Base-by-base conservation (phyloP, 78 protist species). In the Emiliania huxleyi region DNA sequence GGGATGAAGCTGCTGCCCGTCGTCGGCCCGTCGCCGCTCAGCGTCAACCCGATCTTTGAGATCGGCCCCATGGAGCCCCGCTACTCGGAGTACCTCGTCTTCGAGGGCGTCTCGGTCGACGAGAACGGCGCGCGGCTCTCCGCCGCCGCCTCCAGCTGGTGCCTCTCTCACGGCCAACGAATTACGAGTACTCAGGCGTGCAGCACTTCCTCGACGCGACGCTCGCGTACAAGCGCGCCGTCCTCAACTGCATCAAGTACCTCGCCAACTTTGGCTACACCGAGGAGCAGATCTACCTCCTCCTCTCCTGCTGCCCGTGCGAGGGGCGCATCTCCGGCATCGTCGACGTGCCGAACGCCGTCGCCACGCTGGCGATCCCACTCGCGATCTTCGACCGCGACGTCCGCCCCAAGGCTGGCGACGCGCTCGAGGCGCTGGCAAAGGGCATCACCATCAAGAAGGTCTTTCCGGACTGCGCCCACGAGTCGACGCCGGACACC, bases 191-290 rank as follows among this genome's bases (percentile, higher is more conserved):
- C n/a, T n/a, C n/a, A n/a, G 87, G 87, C 62, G 23, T 18, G 33
- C 88, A 81, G 88, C 88, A 81, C 88, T 81, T 81, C 35, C 88
- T 81, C 38, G 90, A 85, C 19, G 90, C 90, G 49, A 48, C 90
- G 62, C 62, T 85, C 69, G 90, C 90, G n/a, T 85, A 85, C 71
- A 85, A 85, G 71, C 69, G 90, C 69, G 90, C 90, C 21, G 90
- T 85, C 18, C 90, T 85, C 69, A 85, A 85, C 90, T 4, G 37
- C 42, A 85, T 85, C 90, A 48, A 85, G 40, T 85, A 85, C 44
- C 90, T 85, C 18, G 35, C 90, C 40, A 45, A 85, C n/a, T 85
- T 85, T n/a, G 90, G 90, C 1, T 85, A 85, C 71, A 49, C 90
- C 44, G 73, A 48, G 37, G 73, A 85, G 90, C 90, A 85, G n/a